Evolutionary conservation across 257 asterid genomes (phyloP).

Genomic region (Voacanga thouarsii): DNA sequence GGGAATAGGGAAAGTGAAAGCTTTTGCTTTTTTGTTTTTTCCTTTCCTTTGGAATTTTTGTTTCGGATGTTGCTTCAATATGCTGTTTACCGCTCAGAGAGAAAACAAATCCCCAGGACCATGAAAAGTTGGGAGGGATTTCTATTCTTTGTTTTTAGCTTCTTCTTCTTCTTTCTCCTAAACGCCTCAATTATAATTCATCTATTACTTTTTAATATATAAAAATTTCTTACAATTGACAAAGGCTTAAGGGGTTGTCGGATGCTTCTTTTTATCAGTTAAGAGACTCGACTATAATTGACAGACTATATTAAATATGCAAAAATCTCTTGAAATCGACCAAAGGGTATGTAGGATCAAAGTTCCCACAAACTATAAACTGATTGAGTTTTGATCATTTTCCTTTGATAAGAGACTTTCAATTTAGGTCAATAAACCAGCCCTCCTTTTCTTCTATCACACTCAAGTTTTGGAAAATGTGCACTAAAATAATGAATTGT

Average conservation of each 20-base stretch:
- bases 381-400: neutral
- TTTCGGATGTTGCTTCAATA: conserved; percentile 24
- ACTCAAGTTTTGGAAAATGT: conserved; percentile 20
- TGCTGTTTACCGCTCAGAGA: conserved; percentile 7
- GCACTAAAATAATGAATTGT: conserved; percentile 13
- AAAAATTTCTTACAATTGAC: no score
- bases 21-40: conserved; percentile 24
- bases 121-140: conserved; percentile 15
- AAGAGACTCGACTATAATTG: no score
- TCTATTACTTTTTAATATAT: neutral
- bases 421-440: conserved; percentile 12
- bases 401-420: neutral
- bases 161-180: neutral
- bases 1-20: conserved; percentile 32
- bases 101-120: conserved; percentile 32
- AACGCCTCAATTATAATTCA: neutral
- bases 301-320: no score
- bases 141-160: conserved; percentile 8
- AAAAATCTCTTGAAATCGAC: neutral
- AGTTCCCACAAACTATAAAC: no score
- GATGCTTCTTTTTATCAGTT: no score
- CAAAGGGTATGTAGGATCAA: neutral
- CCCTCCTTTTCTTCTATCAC: conserved; percentile 18
- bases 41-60: conserved; percentile 4
- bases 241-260: no score